Base-by-base conservation (phyloP, 768 basidiomycete species). In the Gelatoporia subvermispora region DNA sequence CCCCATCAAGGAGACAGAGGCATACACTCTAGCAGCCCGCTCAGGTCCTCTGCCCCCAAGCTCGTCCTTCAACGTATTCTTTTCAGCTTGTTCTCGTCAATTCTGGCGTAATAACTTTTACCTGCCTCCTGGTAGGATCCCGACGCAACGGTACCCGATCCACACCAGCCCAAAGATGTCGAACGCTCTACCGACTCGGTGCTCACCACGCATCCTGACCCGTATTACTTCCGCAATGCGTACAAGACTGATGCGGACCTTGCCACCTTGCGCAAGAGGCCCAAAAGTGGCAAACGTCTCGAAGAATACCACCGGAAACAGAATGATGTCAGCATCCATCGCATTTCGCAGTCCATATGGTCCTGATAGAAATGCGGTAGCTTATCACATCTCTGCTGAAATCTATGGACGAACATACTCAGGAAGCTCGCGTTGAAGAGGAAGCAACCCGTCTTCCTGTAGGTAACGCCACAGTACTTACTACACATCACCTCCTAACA, bases 321-420 rank as follows among this genome's bases (percentile, higher is more conserved):
- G 64, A 93, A 93, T 70, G 68, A 80, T 53, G 89, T 86, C 41
- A 34, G 78, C 56, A 34, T 25, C 15, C 43, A 45, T 40, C 50
- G 4, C 22, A 25, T 39, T 21, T 43, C n/a, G 17, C 41, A 25
- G 11, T 20, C 35, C 4, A 15, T 8, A 16, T 13, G 17, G 49
- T 41, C 11, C 31, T 37, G 43, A 9, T 34, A 40, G 18, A 45
- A 39, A 23, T 53, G 41, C 39, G 58, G 34, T 59, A 95, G 88
- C 84, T 93, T 50, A 95, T 98, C 53, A 63, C 69, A n/a, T 77
- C 81, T n/a, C 68, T 97, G 52, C 76, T 98, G 28, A 96, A 95
- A 66, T 80, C 93, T 1, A 86, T 98, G 80, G 88, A 92, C 31
- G 83, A 85, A 28, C 88, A 93, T 60, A 91, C 91, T 0, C 77